Conservation (phyloP, 768 basidiomycete genomes). For the Naganishia antarctica region DNA sequence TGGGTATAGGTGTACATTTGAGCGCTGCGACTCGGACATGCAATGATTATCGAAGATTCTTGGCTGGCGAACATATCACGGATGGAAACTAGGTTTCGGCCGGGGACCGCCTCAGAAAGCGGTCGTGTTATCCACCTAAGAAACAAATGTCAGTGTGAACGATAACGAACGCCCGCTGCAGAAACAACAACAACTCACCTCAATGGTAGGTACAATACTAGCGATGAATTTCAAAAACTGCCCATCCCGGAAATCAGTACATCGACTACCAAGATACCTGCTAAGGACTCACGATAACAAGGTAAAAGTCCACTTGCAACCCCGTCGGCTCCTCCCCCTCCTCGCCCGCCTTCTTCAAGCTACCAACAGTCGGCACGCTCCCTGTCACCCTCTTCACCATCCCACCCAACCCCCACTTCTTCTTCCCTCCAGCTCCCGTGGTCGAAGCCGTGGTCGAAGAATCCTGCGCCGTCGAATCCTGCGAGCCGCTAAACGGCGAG, state of each 20-base stretch:
- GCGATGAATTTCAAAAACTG: slow-evolving; percentile 97
- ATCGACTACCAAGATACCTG: background rate
- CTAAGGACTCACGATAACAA: slow-evolving; percentile 59
- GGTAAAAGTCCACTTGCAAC: slow-evolving; percentile 94
- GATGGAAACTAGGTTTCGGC: too few relatives aligned
- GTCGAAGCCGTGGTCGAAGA: too few relatives aligned
- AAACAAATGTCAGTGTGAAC: too few relatives aligned
- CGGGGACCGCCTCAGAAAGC: slow-evolving; percentile 5
- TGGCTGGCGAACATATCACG: too few relatives aligned
- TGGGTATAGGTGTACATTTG: too few relatives aligned
- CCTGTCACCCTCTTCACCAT: slow-evolving; percentile 68
- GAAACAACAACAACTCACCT: slow-evolving; percentile 60
- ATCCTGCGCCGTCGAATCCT: slow-evolving; percentile 49
- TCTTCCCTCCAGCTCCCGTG: slow-evolving; percentile 50
- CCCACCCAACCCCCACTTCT: slow-evolving; percentile 68
- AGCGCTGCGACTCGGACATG: background rate
- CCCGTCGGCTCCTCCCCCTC: slow-evolving; percentile 62
- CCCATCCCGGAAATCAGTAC: background rate
- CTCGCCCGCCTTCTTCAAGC: slow-evolving; percentile 42
- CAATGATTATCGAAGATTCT: too few relatives aligned
- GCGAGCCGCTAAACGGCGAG: background rate
- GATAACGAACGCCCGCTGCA: too few relatives aligned
- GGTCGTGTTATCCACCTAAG: slow-evolving; percentile 2
- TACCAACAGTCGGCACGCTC: slow-evolving; percentile 25
- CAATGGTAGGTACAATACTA: slow-evolving; percentile 96